Evolutionary conservation across 192 early-diverging fungal species (phyloP).

Genomic region (Coemansia sp.): DNA sequence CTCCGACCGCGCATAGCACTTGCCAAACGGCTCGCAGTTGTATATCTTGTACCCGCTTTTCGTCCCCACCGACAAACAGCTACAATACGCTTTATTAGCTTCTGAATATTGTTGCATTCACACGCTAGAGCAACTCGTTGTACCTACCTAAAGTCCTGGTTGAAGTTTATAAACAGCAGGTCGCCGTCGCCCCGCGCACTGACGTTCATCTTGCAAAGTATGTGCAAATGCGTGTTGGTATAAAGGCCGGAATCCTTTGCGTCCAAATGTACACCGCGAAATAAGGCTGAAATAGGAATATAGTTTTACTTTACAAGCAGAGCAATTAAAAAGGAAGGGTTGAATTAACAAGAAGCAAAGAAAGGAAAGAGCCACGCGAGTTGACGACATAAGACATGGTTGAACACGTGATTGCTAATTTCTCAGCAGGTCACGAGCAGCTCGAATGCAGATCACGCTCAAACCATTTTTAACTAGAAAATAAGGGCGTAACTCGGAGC

Average conservation of each 20-base stretch:
- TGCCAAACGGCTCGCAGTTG: conserved; percentile 96
- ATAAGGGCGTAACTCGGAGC: too few relatives aligned
- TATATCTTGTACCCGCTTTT: conserved; percentile 89
- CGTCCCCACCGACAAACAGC: conserved; percentile 87
- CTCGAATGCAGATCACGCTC: too few relatives aligned
- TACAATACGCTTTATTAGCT: conserved; percentile 19
- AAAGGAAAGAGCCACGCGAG: neutral
- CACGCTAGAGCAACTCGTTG: neutral
- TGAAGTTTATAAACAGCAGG: conserved; percentile 78
- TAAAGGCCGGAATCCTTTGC: neutral
- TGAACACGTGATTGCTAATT: conserved; percentile 1
- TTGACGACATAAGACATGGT: neutral
- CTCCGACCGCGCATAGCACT: conserved; percentile 86
- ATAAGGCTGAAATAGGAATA: neutral
- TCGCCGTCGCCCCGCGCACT: conserved; percentile 63
- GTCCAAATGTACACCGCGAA: neutral
- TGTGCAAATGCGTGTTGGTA: neutral
- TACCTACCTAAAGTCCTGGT: conserved; percentile 72
- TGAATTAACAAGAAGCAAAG: neutral
- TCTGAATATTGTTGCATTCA: neutral
- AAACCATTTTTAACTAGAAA: too few relatives aligned
- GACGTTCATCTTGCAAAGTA: conserved; percentile 60
- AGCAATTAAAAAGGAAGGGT: neutral
- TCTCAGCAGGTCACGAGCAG: neutral
- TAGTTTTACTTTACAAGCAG: neutral